Base-by-base conservation (phyloP, 257 asterid species). In the Avicennia marina region DNA sequence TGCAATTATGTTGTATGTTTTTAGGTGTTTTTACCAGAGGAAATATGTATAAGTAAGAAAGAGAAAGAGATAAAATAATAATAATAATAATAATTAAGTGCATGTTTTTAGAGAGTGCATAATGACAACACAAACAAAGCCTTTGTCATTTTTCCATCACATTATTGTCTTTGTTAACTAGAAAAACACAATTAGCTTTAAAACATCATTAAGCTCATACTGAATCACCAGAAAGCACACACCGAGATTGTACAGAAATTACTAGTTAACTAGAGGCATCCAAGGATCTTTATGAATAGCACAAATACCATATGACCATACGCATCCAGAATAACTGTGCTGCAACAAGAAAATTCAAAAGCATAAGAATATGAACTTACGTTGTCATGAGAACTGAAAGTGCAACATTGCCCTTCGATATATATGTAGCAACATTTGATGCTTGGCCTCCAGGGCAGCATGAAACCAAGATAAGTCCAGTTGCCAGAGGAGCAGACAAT, bases 391-490 rank as follows among this genome's bases (percentile, higher is more conserved):
- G 96, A 83, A 90, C 98, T 33, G 98, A 90, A 42, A 90, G 96
- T 66, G 98, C 98, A 2, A 90, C 98, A 65, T 90, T 90, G 59
- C 98, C 98, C 72, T 83, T 90, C 7, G 98, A 87, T 67, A 90
- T 90, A 62, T 83, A 90, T 15, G 98, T 87, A 43, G 98, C 98
- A 63, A 90, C 98, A 68, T 90, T 90, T 19, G 98, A 90, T 39
- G 98, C 98, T 73, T 90, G 98, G 26, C 98, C 98, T 47, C 98
- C 98, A 59, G 98, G 98, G 73, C 98, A 90, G 79, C 98, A 90
- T 17, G 98, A 90, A 40, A 90, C 98, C 77, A 90, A 62, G 71
- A 90, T 90, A 76, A 90, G 96, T 47, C 98, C 98, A 72, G 98
- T 90, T 39, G 98, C 98, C 50, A 90, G 83, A 47, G 98, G 98